Evolutionary conservation across 2,329 filamentous ascomycete genomes (phyloP).

Genomic region (Juglanconis oblonga): DNA sequence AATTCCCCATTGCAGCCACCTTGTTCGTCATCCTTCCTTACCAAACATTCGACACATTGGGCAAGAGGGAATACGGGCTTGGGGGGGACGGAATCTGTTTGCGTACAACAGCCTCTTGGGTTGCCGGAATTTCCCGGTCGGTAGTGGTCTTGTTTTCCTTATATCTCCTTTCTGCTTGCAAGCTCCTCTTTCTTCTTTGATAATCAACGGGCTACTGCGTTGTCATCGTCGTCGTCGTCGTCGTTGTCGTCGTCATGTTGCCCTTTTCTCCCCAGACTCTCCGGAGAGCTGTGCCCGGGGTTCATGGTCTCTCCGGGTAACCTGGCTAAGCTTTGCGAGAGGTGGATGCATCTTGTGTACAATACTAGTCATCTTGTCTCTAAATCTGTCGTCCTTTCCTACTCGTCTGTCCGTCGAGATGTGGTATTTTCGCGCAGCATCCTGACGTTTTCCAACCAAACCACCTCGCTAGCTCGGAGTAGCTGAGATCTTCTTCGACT

Average conservation of each 20-base stretch:
- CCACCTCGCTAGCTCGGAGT: too few relatives aligned
- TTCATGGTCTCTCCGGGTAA: slow-evolving; percentile 12
- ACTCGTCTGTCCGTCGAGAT: not conserved
- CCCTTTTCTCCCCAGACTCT: slow-evolving; percentile 11
- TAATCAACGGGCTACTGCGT: slow-evolving; percentile 19
- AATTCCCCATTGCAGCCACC: slow-evolving; percentile 1
- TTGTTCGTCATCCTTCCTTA: not conserved
- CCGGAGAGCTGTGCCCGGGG: slow-evolving; percentile 8
- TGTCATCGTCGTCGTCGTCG: not conserved
- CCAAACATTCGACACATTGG: slow-evolving; percentile 1
- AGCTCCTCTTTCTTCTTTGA: slow-evolving; percentile 16
- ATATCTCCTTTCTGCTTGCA: slow-evolving; percentile 16
- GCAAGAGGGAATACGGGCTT: slow-evolving; percentile 1
- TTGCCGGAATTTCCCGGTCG: slow-evolving; percentile 7
- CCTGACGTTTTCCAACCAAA: not conserved
- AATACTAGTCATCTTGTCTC: slow-evolving; percentile 19
- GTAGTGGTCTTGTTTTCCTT: slow-evolving; percentile 14
- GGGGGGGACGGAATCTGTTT: slow-evolving; percentile 8
- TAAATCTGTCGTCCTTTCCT: not conserved
- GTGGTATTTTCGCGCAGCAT: not conserved
- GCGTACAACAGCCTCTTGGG: slow-evolving; percentile 15
- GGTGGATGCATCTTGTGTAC: slow-evolving; percentile 18
- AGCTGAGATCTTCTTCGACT: too few relatives aligned
- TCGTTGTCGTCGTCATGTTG: slow-evolving; percentile 3
- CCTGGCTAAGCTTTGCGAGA: slow-evolving; percentile 8